A percentile compares a stretch with the other conserved stretches of the same genome.
phyloP scores from a whole-genome alignment of 1,139 yeast species.

The Candida glucosophila region DNA sequence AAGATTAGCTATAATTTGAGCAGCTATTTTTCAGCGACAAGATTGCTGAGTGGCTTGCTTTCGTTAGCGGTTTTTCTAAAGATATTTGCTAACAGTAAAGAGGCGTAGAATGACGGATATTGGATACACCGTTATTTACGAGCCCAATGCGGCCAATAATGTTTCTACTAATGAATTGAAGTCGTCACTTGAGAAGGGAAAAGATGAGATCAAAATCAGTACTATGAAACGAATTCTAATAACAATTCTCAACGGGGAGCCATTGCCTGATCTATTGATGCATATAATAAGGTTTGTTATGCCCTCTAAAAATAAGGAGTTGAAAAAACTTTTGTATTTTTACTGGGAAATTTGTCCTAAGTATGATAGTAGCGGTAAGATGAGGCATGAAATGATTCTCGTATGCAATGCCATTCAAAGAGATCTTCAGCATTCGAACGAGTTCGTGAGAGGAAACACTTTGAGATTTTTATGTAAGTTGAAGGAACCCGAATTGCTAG shows the following conservation, averaged over 20 bases:
- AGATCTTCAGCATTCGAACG: constrained; percentile 97
- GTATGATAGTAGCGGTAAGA: constrained; percentile 75
- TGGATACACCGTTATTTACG: constrained; percentile 69
- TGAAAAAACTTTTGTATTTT: constrained; percentile 86
- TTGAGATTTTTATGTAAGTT: constrained; percentile 84
- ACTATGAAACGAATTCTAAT: constrained; percentile 86
- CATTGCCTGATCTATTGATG: constrained; percentile 93
- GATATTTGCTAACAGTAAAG: no score
- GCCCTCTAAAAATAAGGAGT: constrained; percentile 88
- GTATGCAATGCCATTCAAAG: constrained; percentile 97
- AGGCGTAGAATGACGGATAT: constrained; percentile 33
- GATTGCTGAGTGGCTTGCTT: no score
- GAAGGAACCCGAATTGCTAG: constrained; percentile 88
- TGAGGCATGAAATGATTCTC: constrained; percentile 97
- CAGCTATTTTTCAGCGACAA: no score
- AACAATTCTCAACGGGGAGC: constrained; percentile 86
- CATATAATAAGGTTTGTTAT: constrained; percentile 93
- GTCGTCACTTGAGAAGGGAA: constrained; percentile 77
- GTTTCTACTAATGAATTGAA: constrained; percentile 72
- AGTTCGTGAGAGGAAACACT: constrained; percentile 92
- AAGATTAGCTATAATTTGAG: no score
- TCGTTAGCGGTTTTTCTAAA: no score
- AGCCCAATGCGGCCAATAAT: constrained; percentile 64
- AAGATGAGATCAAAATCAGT: constrained; percentile 78
- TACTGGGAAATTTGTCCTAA: constrained; percentile 99